Percentiles rank a stretch among this genome's conserved stretches.
phyloP scores from a whole-genome alignment of 345 rosid species.

The Dovyalis caffra region DNA sequence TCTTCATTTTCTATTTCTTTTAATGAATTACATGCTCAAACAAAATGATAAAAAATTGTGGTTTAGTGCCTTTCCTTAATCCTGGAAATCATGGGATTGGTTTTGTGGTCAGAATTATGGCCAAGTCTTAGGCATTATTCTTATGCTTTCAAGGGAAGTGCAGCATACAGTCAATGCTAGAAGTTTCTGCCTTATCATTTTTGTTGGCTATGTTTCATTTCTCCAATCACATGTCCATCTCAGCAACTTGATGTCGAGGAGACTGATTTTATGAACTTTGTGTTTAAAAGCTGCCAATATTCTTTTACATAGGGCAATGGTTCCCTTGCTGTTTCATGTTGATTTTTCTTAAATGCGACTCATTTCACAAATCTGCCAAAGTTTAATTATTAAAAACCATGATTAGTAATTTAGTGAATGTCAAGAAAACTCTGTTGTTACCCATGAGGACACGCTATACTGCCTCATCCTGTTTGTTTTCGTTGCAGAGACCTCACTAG shows the following conservation, averaged over 20 bases:
- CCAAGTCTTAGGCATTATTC: background rate
- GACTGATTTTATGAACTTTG: background rate
- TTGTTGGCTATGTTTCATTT: background rate
- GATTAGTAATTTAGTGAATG: background rate
- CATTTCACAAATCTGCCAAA: background rate
- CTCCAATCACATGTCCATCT: background rate
- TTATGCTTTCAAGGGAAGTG: background rate
- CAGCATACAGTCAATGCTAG: background rate
- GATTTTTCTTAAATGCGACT: background rate
- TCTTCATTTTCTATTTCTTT: background rate
- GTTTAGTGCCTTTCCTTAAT: background rate
- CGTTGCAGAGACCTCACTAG: slow-evolving; percentile 73
- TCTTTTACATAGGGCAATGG: background rate
- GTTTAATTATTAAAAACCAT: background rate
- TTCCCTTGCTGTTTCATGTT: background rate
- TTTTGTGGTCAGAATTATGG: background rate
- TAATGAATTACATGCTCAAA: background rate
- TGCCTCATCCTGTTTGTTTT: slow-evolving; percentile 7
- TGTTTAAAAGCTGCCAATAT: background rate
- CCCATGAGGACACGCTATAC: background rate
- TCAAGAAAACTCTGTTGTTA: background rate
- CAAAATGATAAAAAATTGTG: background rate
- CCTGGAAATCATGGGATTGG: background rate
- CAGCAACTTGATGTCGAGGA: background rate
- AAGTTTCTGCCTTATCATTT: background rate